Percentiles rank a stretch among this genome's conserved stretches.
phyloP scores from a whole-genome alignment of 2,329 filamentous ascomycete species.

The Camillea tinctor region DNA sequence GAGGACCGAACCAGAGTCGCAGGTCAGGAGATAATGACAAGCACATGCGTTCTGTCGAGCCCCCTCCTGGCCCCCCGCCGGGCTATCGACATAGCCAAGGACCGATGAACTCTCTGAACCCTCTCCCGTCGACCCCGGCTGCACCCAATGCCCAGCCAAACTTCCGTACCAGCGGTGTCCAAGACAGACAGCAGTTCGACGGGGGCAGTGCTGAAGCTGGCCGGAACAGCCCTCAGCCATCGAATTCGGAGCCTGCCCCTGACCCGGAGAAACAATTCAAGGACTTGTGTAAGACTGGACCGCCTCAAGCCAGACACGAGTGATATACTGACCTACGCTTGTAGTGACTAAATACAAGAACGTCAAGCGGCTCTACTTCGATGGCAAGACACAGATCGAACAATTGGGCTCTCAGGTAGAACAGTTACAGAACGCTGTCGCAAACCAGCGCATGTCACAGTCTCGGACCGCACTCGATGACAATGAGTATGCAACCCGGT shows the following conservation, averaged over 20 bases:
- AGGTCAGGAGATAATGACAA: constrained; percentile 52
- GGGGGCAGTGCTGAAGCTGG: constrained; percentile 45
- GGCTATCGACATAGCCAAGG: constrained; percentile 52
- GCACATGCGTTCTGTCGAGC: constrained; percentile 42
- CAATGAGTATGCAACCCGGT: constrained; percentile 86
- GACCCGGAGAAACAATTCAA: constrained; percentile 57
- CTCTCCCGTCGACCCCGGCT: constrained; percentile 40
- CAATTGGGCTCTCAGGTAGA: constrained; percentile 85
- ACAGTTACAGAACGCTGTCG: constrained; percentile 93
- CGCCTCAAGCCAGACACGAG: constrained; percentile 3
- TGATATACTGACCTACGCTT: constrained; percentile 33
- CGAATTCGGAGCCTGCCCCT: constrained; percentile 41
- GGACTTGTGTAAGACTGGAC: constrained; percentile 52
- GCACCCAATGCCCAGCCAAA: constrained; percentile 34
- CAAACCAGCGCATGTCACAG: constrained; percentile 90
- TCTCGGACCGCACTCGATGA: constrained; percentile 94
- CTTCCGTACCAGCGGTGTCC: constrained; percentile 41
- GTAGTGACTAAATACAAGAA: constrained; percentile 94
- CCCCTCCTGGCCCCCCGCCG: constrained; percentile 47
- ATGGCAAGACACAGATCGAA: constrained; percentile 90
- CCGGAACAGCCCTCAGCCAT: constrained; percentile 57
- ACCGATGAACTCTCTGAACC: constrained; percentile 42
- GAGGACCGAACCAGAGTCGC: constrained; percentile 43
- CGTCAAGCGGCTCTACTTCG: constrained; percentile 96
- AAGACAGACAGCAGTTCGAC: constrained; percentile 45